A percentile compares a stretch with the other conserved stretches of the same genome.
These are phyloP conservation scores for Hypoxylon sp. DNA, from an alignment of 2,329 filamentous ascomycete genomes.

Conservation along the genomic window DNA sequence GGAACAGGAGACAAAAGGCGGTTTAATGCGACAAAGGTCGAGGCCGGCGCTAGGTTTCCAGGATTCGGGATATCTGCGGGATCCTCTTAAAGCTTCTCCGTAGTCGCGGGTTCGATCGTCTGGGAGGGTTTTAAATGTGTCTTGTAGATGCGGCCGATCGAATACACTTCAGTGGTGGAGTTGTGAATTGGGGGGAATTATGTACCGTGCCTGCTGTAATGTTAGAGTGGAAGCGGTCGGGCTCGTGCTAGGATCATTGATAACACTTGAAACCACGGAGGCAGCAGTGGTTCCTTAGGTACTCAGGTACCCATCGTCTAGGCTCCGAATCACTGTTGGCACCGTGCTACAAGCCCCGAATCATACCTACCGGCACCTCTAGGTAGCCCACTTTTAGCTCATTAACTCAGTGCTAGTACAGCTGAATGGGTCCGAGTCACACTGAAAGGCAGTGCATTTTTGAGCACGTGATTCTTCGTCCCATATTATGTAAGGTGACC, in stretches of 20 bases:
- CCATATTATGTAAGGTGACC: no score
- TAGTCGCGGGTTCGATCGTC: constrained; percentile 26
- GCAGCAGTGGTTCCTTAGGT: constrained; percentile 24
- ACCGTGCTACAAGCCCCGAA: constrained; percentile 7
- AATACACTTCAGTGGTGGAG: constrained; percentile 36
- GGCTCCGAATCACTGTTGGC: constrained; percentile 10
- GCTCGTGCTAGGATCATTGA: constrained; percentile 21
- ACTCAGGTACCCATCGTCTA: constrained; percentile 15
- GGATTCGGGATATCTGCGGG: constrained; percentile 10
- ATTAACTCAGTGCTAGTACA: background rate
- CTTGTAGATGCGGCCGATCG: constrained; percentile 38
- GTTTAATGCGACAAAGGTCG: constrained; percentile 37
- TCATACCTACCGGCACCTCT: no score
- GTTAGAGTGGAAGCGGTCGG: constrained; percentile 37
- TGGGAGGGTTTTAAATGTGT: constrained; percentile 31
- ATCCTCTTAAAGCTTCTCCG: constrained; percentile 21
- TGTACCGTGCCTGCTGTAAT: constrained; percentile 32
- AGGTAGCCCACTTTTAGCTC: constrained; percentile 6
- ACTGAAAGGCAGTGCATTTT: constrained; percentile 16
- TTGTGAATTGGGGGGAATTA: constrained; percentile 41
- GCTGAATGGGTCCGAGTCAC: constrained; percentile 1
- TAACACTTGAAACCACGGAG: constrained; percentile 12
- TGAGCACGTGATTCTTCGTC: constrained; percentile 4
- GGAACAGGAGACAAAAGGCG: constrained; percentile 23
- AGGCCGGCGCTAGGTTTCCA: constrained; percentile 36